Evolutionary conservation across 1,284 basidiomycete genomes (phyloP).

Genomic region (Cutaneotrichosporon dermatis): DNA sequence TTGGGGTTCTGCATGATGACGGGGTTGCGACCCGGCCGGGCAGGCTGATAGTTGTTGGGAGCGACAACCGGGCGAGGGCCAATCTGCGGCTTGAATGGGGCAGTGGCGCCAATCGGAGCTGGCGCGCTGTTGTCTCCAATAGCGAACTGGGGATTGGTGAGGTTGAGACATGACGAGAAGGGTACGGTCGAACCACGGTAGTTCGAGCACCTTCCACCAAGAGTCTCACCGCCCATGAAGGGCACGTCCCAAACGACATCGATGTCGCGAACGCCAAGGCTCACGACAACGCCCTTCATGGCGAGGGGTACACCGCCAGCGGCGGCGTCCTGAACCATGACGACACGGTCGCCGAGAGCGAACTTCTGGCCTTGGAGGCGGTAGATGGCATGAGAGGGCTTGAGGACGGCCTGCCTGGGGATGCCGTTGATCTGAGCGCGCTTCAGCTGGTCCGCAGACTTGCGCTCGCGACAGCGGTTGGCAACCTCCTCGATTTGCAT

Average conservation of each 20-base stretch:
- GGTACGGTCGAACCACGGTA: constrained; percentile 83
- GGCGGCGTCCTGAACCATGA: constrained; percentile 84
- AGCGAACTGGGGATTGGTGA: constrained; percentile 74
- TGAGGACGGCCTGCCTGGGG: constrained; percentile 89
- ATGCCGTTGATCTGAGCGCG: constrained; percentile 85
- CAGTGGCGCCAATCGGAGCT: constrained; percentile 37
- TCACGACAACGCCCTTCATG: constrained; percentile 89
- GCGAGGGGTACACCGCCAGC: constrained; percentile 83
- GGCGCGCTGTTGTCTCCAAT: constrained; percentile 54
- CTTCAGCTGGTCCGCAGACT: constrained; percentile 60
- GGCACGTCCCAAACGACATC: constrained; percentile 96
- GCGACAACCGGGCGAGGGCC: constrained; percentile 63
- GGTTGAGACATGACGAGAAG: constrained; percentile 78
- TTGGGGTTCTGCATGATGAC: constrained; percentile 58
- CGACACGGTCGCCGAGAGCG: constrained; percentile 86
- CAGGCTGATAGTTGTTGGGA: constrained; percentile 60
- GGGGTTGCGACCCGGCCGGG: constrained; percentile 35
- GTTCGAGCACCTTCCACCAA: constrained; percentile 81
- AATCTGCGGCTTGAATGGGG: constrained; percentile 62
- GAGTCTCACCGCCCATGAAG: constrained; percentile 86
- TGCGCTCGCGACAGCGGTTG: background rate
- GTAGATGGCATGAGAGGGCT: constrained; percentile 85
- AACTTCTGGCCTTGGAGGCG: constrained; percentile 89
- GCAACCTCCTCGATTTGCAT: constrained; percentile 61
- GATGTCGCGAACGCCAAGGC: constrained; percentile 77